Base-by-base conservation (phyloP, 257 asterid genomes). In the Verbascum thapsus region DNA sequence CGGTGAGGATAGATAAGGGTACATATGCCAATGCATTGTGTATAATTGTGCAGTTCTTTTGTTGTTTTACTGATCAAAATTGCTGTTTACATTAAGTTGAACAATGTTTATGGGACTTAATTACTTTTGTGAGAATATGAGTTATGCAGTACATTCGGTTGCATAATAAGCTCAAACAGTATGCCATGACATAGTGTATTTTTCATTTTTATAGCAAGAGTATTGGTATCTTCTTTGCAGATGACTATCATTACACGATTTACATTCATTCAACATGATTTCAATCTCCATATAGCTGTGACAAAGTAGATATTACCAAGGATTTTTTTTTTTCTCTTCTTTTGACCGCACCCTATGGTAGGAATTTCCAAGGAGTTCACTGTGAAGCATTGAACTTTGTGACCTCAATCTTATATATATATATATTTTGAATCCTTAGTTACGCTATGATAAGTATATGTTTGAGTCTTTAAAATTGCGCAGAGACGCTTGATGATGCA, bases 401-500 rank as follows among this genome's bases (percentile, higher is more conserved):
- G 45, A n/a, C 51, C 42, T 17, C 32, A 64, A 15, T 63, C 51
- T 32, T 19, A 32, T 50, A 15, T 49, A 15, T 13, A 53, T 7
- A 0, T 34, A 6, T 6, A 18, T 53, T 6, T 44, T 45, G 5
- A 0, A 1, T 16, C 43, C 8, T 38, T 4, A 8, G 44, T 32
- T 41, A 7, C 49, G 61, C 67, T 15, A 48, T 64, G 58, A 10
- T 65, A 52, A n/a, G n/a, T 44, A 54, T 47, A 32, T 35, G 41
- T 13, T 53, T 76, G 66, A 60, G 59, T 38, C 61, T 57, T 50
- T 70, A 41, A 40, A 69, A 69, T 75, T 80, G 72, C 52, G 68
- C 95, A 92, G 99, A 73, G 71, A 78, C 69, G 11, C 77, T 83
- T 34, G 90, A 79, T 64, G 96, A 87, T 63, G 87, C 97, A 32